Percentiles rank a stretch among this genome's conserved stretches.
phyloP scores from a whole-genome alignment of 2,329 filamentous ascomycete genomes.

The Dactylellina sp. region DNA sequence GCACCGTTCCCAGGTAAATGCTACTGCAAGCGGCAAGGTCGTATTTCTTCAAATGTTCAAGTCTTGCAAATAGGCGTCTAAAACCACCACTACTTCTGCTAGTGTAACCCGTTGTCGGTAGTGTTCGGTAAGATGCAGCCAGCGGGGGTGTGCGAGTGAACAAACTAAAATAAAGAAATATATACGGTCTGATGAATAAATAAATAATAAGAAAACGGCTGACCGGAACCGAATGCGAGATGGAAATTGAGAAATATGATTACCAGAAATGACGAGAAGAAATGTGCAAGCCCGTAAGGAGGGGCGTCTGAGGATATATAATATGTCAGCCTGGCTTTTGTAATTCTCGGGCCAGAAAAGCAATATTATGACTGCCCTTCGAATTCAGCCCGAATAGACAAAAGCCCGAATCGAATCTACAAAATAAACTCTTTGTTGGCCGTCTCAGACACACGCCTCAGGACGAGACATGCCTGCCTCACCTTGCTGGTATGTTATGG shows the following conservation, averaged over 20 bases:
- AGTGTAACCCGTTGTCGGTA: too few relatives aligned
- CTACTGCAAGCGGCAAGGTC: conserved; percentile 54
- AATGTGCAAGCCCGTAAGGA: conserved; percentile 32
- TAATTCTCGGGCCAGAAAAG: too few relatives aligned
- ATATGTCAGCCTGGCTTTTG: too few relatives aligned
- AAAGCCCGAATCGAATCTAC: too few relatives aligned
- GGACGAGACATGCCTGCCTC: conserved; percentile 46
- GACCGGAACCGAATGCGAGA: conserved; percentile 40
- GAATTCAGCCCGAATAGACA: too few relatives aligned
- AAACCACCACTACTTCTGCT: too few relatives aligned
- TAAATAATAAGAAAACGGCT: conserved; percentile 25
- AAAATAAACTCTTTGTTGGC: conserved; percentile 28
- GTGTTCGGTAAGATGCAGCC: too few relatives aligned
- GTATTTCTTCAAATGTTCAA: too few relatives aligned
- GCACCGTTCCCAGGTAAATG: conserved; percentile 35
- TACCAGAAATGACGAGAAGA: conserved; percentile 33
- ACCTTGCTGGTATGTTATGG: conserved; percentile 39
- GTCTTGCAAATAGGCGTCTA: too few relatives aligned
- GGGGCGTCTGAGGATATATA: too few relatives aligned
- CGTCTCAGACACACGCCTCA: conserved; percentile 52
- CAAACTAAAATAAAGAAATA: neutral
- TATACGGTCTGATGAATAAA: conserved; percentile 6
- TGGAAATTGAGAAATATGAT: conserved; percentile 1
- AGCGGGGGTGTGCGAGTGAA: neutral
- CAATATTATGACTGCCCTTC: too few relatives aligned